Conservation (phyloP, 768 basidiomycete species). For the Filobasidium floriforme region DNA sequence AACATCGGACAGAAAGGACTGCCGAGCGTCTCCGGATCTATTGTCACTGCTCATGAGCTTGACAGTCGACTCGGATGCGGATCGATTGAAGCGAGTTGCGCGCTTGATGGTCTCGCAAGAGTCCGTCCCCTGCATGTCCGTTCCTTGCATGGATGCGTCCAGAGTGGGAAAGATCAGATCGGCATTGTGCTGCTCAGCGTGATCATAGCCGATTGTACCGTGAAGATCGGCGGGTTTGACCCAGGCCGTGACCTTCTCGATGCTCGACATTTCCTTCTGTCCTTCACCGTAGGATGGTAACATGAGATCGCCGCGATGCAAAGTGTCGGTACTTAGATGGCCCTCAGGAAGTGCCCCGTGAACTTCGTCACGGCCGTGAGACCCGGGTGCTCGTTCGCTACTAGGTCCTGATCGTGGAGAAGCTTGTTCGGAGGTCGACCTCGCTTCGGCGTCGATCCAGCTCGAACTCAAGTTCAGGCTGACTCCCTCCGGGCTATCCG, state of each 20-base stretch:
- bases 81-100: not conserved
- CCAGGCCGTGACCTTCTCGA: not conserved
- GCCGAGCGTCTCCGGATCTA: not conserved
- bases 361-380: not conserved
- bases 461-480: not conserved
- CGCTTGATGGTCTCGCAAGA: not conserved
- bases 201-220: not conserved
- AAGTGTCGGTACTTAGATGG: not conserved
- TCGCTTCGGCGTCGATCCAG: conserved; percentile 2
- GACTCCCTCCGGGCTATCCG: not conserved
- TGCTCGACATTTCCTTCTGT: conserved; percentile 1
- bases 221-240: not conserved
- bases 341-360: not conserved
- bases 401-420: no score
- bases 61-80: not conserved
- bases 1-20: not conserved
- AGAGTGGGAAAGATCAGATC: not conserved
- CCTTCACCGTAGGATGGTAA: not conserved
- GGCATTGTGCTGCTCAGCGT: not conserved
- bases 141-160: not conserved
- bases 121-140: not conserved
- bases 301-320: no score
- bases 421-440: not conserved
- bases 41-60: not conserved
- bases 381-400: no score